Conservation (phyloP, 148 eudicot genomes). For the Linanthus parryae region DNA sequence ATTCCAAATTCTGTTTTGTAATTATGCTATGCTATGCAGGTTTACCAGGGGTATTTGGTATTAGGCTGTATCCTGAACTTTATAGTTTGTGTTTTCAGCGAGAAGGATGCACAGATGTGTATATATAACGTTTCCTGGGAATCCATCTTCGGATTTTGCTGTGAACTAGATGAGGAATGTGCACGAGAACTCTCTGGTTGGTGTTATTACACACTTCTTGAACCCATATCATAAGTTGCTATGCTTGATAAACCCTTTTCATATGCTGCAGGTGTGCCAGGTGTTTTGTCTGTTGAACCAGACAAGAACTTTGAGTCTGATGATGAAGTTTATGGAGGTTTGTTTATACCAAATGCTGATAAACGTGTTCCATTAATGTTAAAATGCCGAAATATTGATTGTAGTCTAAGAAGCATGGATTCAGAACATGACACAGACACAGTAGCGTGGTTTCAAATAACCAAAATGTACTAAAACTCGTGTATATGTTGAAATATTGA, state of each 20-base stretch:
- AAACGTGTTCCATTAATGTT: too few relatives aligned
- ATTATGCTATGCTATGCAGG: conserved; percentile 27
- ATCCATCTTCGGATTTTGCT: conserved; percentile 75
- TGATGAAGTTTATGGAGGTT: conserved; percentile 70
- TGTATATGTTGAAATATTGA: too few relatives aligned
- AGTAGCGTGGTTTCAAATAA: too few relatives aligned
- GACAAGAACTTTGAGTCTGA: conserved; percentile 58
- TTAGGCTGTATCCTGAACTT: conserved; percentile 65
- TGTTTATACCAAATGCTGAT: too few relatives aligned
- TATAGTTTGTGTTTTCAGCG: too few relatives aligned
- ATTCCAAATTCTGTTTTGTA: conserved; percentile 48
- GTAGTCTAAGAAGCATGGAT: too few relatives aligned
- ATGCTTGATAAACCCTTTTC: neutral
- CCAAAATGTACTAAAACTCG: too few relatives aligned
- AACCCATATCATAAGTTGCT: too few relatives aligned
- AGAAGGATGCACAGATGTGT: too few relatives aligned
- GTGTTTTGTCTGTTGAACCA: conserved; percentile 54
- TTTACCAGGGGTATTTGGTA: conserved; percentile 58
- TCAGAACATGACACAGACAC: too few relatives aligned
- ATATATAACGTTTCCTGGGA: conserved; percentile 65
- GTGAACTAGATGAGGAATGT: conserved; percentile 66
- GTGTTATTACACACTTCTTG: too few relatives aligned
- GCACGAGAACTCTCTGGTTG: conserved; percentile 60
- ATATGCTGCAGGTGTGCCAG: conserved; percentile 58
- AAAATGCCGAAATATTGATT: too few relatives aligned